Evolutionary conservation across 176 grass and related monocot species (phyloP), one percentile per base, ranked within the genome.

Genomic region (Carex cristatella): DNA sequence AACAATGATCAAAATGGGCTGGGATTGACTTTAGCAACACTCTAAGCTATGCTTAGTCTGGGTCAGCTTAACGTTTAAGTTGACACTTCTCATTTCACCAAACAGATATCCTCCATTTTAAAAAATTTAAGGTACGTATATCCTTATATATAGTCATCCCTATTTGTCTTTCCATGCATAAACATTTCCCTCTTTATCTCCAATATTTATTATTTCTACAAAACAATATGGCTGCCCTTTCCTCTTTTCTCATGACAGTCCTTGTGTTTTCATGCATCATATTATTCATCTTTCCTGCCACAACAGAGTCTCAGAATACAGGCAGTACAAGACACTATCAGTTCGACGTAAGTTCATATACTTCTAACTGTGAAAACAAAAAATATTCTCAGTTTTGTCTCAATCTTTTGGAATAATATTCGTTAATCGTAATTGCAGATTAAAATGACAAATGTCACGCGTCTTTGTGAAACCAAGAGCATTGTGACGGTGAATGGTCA

Each of bases 391-490:
- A 23, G 7, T 18, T 23, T 9, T 72, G 40, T 3, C 4, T 2
- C 4, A n/a, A 49, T 19, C 33, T 51, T 11, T 48, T 1, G 16
- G 7, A 27, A 10, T 61, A 19, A 10, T n/a, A 31, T 61, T 37
- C 1, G n/a, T 2, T 44, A 16, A 75, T 1, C 5, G 42, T 78
- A 16, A 13, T 79, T 69, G 81, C 89, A 96, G 94, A 84, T 96
- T 81, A 66, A 85, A 79, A 88, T 72, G 77, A 69, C 84, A 51
- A 96, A 93, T 64, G 84, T 91, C 83, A 93, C 89, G 1, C 83
- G 91, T 84, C 76, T 96, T 87, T 96, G 94, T 86, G 84, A 89
- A 81, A 83, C 89, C 85, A 96, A 96, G 91, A 83, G 82, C 81
- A 84, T 96, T 73, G 83, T 93, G 87, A 84, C 86, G 10, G 94